These are phyloP conservation scores for Neurospora sp. DNA, from an alignment of 495 filamentous ascomycete genomes.

Conservation along the genomic window DNA sequence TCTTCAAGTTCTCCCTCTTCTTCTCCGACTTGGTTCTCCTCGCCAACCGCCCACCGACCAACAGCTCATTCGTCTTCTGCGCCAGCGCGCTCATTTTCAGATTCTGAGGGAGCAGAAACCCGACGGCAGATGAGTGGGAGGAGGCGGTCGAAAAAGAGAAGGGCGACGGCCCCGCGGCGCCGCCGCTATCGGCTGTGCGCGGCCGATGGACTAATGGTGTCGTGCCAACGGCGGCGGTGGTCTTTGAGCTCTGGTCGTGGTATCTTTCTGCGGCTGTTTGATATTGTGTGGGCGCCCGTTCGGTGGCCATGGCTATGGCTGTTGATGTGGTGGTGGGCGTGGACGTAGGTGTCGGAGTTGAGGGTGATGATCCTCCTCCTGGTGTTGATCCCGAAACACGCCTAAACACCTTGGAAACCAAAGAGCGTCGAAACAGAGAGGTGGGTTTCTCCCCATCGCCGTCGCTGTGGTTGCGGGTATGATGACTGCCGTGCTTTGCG, in stretches of 20 bases:
- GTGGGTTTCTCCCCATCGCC: not conserved
- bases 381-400: not conserved
- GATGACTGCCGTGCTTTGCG: not conserved
- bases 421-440: conserved; percentile 4
- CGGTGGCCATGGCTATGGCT: not conserved
- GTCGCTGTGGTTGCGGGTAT: not conserved
- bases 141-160: not conserved
- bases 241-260: not conserved
- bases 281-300: not conserved
- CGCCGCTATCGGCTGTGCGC: not conserved
- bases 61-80: not conserved
- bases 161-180: not conserved
- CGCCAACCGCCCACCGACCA: not conserved
- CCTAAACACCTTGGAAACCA: conserved; percentile 8
- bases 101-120: not conserved
- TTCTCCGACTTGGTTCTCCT: conserved; percentile 2
- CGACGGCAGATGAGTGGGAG: not conserved
- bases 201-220: not conserved
- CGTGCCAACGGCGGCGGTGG: not conserved
- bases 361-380: not conserved
- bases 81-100: not conserved
- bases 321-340: not conserved
- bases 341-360: not conserved
- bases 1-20: conserved; percentile 12
- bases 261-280: not conserved